Evolutionary conservation across 2,329 filamentous ascomycete species (phyloP), one percentile per base, ranked within the genome.

Genomic region (Neonectria punicea): DNA sequence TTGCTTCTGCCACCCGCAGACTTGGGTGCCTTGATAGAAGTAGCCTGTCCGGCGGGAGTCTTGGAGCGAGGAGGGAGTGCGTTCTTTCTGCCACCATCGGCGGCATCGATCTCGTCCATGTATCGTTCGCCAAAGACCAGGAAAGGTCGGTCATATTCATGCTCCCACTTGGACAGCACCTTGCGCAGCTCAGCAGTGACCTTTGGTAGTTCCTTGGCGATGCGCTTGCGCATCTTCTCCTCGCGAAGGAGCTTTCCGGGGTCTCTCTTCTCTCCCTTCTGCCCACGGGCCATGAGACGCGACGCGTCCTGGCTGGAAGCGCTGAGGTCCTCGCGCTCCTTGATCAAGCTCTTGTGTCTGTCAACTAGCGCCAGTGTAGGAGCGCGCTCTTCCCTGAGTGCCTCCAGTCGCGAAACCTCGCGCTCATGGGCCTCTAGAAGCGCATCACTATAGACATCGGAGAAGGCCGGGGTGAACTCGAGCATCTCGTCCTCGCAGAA

Each of bases 401-500:
- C 85, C 78, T 97, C 93, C 0, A 99, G 85, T 22, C 94, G 89
- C 7, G 85, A 83, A 69, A 99, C 94, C 76, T 99, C 97, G 20
- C 91, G 90, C 82, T 99, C 96, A 75, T 99, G 97, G 0, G 96
- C 94, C 70, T 97, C 94, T 0, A 99, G 87, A 10, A 99, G 86
- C 5, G 96, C 96, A 78, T 99, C 96, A 73, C 94, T 98, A 81
- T 97, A 98, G 20, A 98, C 95, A 76, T 98, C 96, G 11, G 94
- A 97, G 78, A 98, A 98, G 46, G 94, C 96, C 0, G 97, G 96
- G 0, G 94, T 96, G 73, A 99, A 99, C 71, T 98, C 94, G 61
- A 98, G 88, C 94, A 98, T 98, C 81, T 99, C 96, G 75, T 99
- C 96, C 77, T 99, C 96, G 0, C 93, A 97, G 76, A 97, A 94